Conservation (phyloP, 2,329 filamentous ascomycete species). For the Madurella fahalii region DNA sequence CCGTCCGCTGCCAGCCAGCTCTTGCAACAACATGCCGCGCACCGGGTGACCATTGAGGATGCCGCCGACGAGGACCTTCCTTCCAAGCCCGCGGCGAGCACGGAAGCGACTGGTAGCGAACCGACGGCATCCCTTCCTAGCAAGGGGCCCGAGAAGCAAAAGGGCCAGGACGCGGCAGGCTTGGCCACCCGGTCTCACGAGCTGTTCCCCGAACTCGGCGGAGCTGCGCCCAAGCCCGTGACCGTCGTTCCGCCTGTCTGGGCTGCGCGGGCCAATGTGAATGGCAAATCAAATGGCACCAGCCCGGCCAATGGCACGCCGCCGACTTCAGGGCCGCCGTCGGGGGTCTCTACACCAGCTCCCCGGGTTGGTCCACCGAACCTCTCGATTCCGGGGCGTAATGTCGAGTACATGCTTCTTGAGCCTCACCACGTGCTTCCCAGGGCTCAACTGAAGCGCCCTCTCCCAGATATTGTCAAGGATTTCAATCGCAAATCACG, state of each 20-base stretch:
- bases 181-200: slow-evolving; percentile 87
- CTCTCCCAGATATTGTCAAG: slow-evolving; percentile 77
- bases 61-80: slow-evolving; percentile 73
- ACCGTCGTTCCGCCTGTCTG: slow-evolving; percentile 68
- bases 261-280: slow-evolving; percentile 63
- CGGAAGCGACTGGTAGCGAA: slow-evolving; percentile 41
- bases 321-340: slow-evolving; percentile 59
- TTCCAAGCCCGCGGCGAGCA: slow-evolving; percentile 29
- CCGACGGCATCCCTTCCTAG: slow-evolving; percentile 50
- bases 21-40: slow-evolving; percentile 57
- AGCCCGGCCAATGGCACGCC: slow-evolving; percentile 52
- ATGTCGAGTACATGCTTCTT: slow-evolving; percentile 71
- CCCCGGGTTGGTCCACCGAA: slow-evolving; percentile 42
- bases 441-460: slow-evolving; percentile 74
- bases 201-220: slow-evolving; percentile 86
- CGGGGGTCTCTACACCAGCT: slow-evolving; percentile 50
- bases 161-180: slow-evolving; percentile 45
- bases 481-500: slow-evolving; percentile 92
- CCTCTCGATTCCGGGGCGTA: slow-evolving; percentile 76
- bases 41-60: slow-evolving; percentile 72
- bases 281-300: slow-evolving; percentile 52
- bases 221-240: slow-evolving; percentile 60
- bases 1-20: slow-evolving; percentile 59
- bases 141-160: slow-evolving; percentile 67
- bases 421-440: slow-evolving; percentile 73